phyloP scores from a whole-genome alignment of 768 basidiomycete genomes.

The Peribolospora kevripleyi region DNA sequence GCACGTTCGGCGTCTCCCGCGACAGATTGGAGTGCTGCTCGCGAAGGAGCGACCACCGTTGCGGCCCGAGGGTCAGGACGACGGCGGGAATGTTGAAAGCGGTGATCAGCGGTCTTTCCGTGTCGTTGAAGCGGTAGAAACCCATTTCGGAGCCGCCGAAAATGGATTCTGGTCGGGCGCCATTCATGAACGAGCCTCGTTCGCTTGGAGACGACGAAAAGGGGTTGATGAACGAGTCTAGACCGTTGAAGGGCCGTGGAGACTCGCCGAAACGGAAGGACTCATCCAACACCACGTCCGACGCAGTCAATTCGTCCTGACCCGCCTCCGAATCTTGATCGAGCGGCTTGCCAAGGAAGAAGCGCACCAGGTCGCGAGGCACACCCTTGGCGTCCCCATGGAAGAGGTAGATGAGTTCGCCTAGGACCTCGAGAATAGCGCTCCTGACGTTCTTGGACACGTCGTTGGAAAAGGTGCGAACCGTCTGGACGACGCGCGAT shows the following conservation, averaged over 20 bases:
- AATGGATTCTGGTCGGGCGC: not conserved
- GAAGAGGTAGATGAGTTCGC: conserved; percentile 72
- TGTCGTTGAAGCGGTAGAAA: conserved; percentile 25
- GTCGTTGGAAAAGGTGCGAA: conserved; percentile 40
- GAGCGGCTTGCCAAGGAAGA: conserved; percentile 40
- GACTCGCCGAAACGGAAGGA: not conserved
- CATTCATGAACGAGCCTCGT: not conserved
- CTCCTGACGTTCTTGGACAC: conserved; percentile 42
- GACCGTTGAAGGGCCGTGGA: not conserved
- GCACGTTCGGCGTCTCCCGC: conserved; percentile 37
- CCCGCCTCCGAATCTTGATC: not conserved
- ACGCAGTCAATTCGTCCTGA: not conserved
- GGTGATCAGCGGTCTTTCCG: conserved; percentile 48
- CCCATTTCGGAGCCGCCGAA: conserved; percentile 5
- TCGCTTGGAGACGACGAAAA: not conserved
- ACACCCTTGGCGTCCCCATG: conserved; percentile 28
- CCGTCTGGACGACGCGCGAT: conserved; percentile 38
- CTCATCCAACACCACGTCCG: not conserved
- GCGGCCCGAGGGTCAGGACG: conserved; percentile 48
- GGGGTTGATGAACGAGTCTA: not conserved
- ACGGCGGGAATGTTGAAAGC: conserved; percentile 87
- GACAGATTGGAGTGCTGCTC: conserved; percentile 42
- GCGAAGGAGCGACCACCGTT: conserved; percentile 47
- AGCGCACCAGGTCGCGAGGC: conserved; percentile 43
- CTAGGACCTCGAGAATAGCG: conserved; percentile 61